Evolutionary conservation across 495 filamentous ascomycete species (phyloP), one percentile per base, ranked within the genome.

Genomic region (Trichoderma reesei): DNA sequence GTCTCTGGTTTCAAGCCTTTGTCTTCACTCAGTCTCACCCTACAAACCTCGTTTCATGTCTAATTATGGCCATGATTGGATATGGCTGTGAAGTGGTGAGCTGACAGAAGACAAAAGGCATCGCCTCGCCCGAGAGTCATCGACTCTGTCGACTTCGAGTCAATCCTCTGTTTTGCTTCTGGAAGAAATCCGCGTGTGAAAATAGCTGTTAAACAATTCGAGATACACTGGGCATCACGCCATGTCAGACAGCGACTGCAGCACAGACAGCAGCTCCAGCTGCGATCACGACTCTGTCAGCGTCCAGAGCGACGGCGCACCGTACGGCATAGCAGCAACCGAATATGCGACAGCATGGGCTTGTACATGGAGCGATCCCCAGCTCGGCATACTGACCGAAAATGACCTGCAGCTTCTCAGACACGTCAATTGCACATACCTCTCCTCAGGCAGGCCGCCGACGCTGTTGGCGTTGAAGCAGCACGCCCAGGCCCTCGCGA

Each of bases 391-490:
- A 33, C 34, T 39, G 5, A 63, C 10, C 5, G 18, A 42, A 14
- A 18, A 62, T 2, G 67, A 69, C 14, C 60, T 69, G 42, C 38
- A 64, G 56, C 64, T 79, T 38, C 71, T 80, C 31, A 69, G 68
- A 31, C 73, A 78, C 59, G 67, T 80, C 59, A 83, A 82, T 71
- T 84, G 82, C 69, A 68, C 73, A 65, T 84, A 81, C 62, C 71
- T 83, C 9, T 82, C 82, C 1, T 82, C 77, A 0, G 68, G 69
- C 9, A 75, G 74, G 16, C 66, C 79, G 10, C 82, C 81, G 5
- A 83, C 80, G 16, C 69, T 85, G 37, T 70, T 79, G 1, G 75
- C 78, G 10, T 70, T 85, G 20, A 85, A 85, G 69, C 79, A 82
- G 67, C 81, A 84, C 63, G 81, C 78, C 10, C 82, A 85, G 60